Evolutionary conservation across 129 eudicot genomes (phyloP).

Genomic region (Heracleum sosnowskyi): DNA sequence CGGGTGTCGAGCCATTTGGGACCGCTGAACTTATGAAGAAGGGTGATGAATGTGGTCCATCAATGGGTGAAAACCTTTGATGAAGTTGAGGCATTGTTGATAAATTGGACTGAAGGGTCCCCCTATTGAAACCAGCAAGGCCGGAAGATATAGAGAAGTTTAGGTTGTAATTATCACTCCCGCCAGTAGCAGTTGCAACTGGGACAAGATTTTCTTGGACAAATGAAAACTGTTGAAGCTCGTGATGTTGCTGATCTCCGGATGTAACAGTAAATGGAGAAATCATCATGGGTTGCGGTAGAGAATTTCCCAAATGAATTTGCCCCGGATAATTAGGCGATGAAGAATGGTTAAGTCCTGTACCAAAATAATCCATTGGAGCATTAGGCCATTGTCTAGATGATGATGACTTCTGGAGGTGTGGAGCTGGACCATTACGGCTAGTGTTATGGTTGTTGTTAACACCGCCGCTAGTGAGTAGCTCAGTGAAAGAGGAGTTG

Average conservation of each 20-base stretch:
- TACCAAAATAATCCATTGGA: conserved; percentile 46
- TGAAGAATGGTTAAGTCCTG: conserved; percentile 11
- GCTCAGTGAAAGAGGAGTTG: conserved; percentile 71
- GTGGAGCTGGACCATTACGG: conserved; percentile 21
- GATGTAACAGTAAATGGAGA: conserved; percentile 32
- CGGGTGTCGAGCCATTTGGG: conserved; percentile 25
- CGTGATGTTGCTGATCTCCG: conserved; percentile 38
- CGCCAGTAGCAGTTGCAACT: conserved; percentile 27
- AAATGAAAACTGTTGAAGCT: conserved; percentile 61
- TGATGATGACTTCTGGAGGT: conserved; percentile 16
- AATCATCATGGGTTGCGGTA: conserved; percentile 12
- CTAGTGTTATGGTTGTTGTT: conserved; percentile 9
- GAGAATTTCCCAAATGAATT: conserved; percentile 24
- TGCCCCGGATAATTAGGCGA: conserved; percentile 18
- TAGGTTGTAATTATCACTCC: conserved; percentile 44
- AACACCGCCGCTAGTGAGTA: conserved; percentile 43
- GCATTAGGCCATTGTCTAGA: conserved; percentile 38
- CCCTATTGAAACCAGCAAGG: conserved; percentile 85
- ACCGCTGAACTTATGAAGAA: conserved; percentile 43
- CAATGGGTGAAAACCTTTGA: conserved; percentile 56
- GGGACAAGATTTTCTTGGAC: conserved; percentile 51
- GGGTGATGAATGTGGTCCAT: conserved; percentile 43
- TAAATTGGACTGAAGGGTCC: conserved; percentile 99
- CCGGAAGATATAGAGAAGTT: conserved; percentile 57
- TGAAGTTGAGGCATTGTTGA: conserved; percentile 43